Evolutionary conservation across 2,329 filamentous ascomycete species (phyloP).

Genomic region (Penicillium fuscoglaucum): DNA sequence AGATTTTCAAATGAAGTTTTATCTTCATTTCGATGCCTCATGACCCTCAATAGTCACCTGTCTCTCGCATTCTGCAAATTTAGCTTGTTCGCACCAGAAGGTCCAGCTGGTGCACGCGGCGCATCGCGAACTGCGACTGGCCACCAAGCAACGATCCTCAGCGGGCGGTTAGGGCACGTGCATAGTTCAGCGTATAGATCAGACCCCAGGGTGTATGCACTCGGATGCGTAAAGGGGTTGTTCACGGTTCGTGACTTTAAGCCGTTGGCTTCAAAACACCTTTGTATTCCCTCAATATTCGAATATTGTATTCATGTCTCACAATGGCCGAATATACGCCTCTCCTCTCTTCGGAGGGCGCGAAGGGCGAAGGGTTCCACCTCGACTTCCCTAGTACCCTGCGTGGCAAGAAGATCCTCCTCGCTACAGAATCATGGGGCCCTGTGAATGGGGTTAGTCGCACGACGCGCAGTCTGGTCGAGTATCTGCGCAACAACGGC

Average conservation of each 20-base stretch:
- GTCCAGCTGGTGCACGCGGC: slow-evolving; percentile 14
- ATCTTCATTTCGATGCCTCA: background rate
- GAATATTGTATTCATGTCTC: background rate
- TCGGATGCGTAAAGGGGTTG: background rate
- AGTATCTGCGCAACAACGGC: slow-evolving; percentile 64
- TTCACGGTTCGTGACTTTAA: background rate
- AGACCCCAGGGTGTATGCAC: background rate
- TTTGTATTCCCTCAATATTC: background rate
- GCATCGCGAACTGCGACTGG: slow-evolving; percentile 16
- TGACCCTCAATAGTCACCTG: background rate
- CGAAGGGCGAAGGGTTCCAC: slow-evolving; percentile 1
- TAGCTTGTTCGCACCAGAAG: background rate
- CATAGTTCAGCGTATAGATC: background rate
- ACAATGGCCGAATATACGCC: slow-evolving; percentile 18
- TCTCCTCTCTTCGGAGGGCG: slow-evolving; percentile 14
- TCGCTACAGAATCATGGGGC: slow-evolving; percentile 71
- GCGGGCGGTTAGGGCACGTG: slow-evolving; percentile 21
- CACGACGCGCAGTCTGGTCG: slow-evolving; percentile 68
- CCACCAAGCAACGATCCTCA: slow-evolving; percentile 14
- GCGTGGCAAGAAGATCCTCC: slow-evolving; percentile 62
- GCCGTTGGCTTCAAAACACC: background rate
- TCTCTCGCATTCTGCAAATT: background rate
- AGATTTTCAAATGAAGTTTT: background rate
- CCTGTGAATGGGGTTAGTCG: slow-evolving; percentile 73
- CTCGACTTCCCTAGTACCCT: slow-evolving; percentile 48